Percentiles rank a stretch among this genome's conserved stretches.
Conservation (phyloP, 163 green algal species). For the Coccomyxa subellipsoidea region DNA sequence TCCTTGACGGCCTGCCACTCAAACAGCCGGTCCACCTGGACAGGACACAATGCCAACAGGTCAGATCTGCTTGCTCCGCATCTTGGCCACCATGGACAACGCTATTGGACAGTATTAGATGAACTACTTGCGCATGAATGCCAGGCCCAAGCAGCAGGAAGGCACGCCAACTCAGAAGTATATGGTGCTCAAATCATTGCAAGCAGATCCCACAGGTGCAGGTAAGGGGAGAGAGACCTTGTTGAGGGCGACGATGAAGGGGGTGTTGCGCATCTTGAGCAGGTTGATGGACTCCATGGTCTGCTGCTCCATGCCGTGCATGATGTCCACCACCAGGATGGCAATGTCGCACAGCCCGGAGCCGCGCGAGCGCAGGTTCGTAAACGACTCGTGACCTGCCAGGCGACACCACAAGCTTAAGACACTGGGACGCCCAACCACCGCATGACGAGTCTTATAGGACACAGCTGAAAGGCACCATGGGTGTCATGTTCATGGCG, state of each 20-base stretch:
- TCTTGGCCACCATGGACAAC: too few species aligned
- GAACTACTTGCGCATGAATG: too few species aligned
- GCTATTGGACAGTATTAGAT: too few species aligned
- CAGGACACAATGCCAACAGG: too few species aligned
- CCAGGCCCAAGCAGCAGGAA: too few species aligned
- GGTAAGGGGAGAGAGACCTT: slow-evolving; percentile 62
- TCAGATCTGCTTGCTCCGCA: too few species aligned
- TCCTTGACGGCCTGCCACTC: slow-evolving; percentile 84
- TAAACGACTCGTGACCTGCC: slow-evolving; percentile 93
- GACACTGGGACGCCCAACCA: too few species aligned
- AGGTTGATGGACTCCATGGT: slow-evolving; percentile 98
- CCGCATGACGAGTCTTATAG: too few species aligned
- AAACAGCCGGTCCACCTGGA: slow-evolving; percentile 89
- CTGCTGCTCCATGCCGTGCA: slow-evolving; percentile 88
- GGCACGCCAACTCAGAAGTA: too few species aligned
- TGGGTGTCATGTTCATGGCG: too few species aligned
- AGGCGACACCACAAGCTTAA: too few species aligned
- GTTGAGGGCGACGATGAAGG: slow-evolving; percentile 99
- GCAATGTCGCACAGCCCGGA: slow-evolving; percentile 96
- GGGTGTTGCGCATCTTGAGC: slow-evolving; percentile 94
- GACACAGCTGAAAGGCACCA: too few species aligned
- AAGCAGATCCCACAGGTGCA: background rate
- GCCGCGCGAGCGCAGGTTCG: slow-evolving; percentile 92
- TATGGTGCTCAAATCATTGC: background rate
- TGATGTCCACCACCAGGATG: slow-evolving; percentile 96